A percentile compares a stretch with the other conserved stretches of the same genome.
phyloP scores from a whole-genome alignment of 768 basidiomycete genomes.

The Xerocomellus amylosporus region DNA sequence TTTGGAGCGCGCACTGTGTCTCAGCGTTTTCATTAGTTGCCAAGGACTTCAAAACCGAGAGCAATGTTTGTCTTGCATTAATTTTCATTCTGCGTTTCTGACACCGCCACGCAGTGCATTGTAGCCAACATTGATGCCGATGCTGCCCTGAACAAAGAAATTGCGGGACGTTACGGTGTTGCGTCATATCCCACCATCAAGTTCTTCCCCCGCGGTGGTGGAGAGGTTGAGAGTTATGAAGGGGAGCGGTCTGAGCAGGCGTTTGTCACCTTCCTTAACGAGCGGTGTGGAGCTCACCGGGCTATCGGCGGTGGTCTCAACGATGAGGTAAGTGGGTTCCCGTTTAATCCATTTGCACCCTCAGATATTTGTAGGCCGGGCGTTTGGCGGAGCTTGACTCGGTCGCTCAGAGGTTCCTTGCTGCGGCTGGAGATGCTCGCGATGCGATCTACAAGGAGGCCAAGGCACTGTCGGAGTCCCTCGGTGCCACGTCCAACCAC shows the following conservation, averaged over 20 bases:
- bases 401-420: constrained; percentile 74
- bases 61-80: constrained; percentile 48
- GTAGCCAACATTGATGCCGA: constrained; percentile 93
- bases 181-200: constrained; percentile 90
- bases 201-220: constrained; percentile 80
- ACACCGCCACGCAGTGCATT: constrained; percentile 56
- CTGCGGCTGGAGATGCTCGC: constrained; percentile 53
- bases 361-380: constrained; percentile 60
- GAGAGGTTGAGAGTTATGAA: constrained; percentile 64
- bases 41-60: constrained; percentile 71
- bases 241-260: constrained; percentile 70
- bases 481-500: constrained; percentile 59
- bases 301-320: constrained; percentile 79
- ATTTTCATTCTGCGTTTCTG: background rate
- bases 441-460: constrained; percentile 68
- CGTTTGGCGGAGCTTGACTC: constrained; percentile 73
- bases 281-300: constrained; percentile 83
- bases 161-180: constrained; percentile 72
- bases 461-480: constrained; percentile 42
- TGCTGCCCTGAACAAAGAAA: constrained; percentile 68
- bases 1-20: background rate
- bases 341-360: background rate
- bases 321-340: constrained; percentile 47
- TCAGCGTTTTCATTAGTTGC: constrained; percentile 52
- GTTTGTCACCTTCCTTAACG: constrained; percentile 77